A percentile compares a stretch with the other conserved stretches of the same genome.
These are phyloP conservation scores for Verbascum thapsus DNA, from an alignment of 257 asterid species.

Conservation along the genomic window DNA sequence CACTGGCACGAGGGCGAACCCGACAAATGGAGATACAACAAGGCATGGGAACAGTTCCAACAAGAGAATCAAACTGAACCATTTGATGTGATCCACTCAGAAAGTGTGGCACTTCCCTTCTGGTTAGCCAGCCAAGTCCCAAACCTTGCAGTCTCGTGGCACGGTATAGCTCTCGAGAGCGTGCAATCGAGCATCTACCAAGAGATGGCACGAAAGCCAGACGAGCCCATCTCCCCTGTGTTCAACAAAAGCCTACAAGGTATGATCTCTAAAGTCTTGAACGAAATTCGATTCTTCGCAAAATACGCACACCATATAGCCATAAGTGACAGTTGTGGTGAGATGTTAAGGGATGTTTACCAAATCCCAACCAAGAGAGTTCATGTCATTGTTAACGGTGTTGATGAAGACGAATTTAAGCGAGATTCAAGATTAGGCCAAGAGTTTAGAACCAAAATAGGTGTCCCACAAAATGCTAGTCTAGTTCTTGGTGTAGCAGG, in stretches of 20 bases:
- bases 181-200: conserved; percentile 81
- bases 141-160: conserved; percentile 91
- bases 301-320: conserved; percentile 87
- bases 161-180: conserved; percentile 89
- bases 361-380: conserved; percentile 73
- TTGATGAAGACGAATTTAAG: conserved; percentile 63
- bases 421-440: conserved; percentile 47
- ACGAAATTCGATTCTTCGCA: conserved; percentile 76
- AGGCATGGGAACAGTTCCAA: conserved; percentile 77
- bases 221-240: conserved; percentile 53
- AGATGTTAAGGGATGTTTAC: conserved; percentile 82
- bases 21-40: conserved; percentile 74
- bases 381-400: conserved; percentile 89
- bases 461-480: conserved; percentile 64
- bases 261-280: conserved; percentile 71
- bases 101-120: conserved; percentile 83
- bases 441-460: conserved; percentile 55
- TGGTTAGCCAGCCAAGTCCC: conserved; percentile 55
- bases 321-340: conserved; percentile 89
- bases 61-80: conserved; percentile 47
- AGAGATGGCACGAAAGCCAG: conserved; percentile 53
- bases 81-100: conserved; percentile 81
- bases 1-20: conserved; percentile 83
- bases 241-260: conserved; percentile 57
- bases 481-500: conserved; percentile 90